Percentiles rank a stretch among this genome's conserved stretches.
Conservation (phyloP, 2,329 filamentous ascomycete genomes). For the Leptographium wingfieldii region DNA sequence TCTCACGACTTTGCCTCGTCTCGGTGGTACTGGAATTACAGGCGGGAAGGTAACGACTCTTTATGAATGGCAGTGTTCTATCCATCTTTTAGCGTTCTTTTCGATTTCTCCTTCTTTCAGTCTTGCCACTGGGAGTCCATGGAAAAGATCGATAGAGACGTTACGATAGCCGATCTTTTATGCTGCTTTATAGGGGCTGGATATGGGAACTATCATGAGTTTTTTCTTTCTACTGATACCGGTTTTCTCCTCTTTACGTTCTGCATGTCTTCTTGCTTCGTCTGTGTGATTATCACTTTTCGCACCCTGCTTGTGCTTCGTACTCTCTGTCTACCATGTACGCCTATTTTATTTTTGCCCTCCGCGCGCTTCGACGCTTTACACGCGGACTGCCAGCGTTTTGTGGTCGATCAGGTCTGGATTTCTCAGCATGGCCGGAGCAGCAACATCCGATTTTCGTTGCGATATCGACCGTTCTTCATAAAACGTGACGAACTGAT, state of each 20-base stretch:
- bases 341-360: not conserved
- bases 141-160: constrained; percentile 4
- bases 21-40: constrained; percentile 3
- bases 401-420: not conserved
- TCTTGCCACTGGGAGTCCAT: constrained; percentile 4
- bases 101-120: not conserved
- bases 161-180: constrained; percentile 4
- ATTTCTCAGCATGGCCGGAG: not conserved
- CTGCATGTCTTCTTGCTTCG: not conserved
- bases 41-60: constrained; percentile 5
- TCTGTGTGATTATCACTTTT: not conserved
- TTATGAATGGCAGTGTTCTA: constrained; percentile 7
- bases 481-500: not conserved
- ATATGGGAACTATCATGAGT: constrained; percentile 5
- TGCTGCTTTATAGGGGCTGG: constrained; percentile 8
- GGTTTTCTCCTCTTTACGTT: not conserved
- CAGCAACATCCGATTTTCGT: not conserved
- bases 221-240: constrained; percentile 2
- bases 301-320: not conserved
- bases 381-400: not conserved
- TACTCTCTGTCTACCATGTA: not conserved
- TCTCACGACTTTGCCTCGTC: constrained; percentile 1
- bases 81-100: not conserved
- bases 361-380: not conserved
- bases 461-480: not conserved